These are phyloP conservation scores for Fusarium sp. DNA, from an alignment of 2,329 filamentous ascomycete species.

Conservation along the genomic window DNA sequence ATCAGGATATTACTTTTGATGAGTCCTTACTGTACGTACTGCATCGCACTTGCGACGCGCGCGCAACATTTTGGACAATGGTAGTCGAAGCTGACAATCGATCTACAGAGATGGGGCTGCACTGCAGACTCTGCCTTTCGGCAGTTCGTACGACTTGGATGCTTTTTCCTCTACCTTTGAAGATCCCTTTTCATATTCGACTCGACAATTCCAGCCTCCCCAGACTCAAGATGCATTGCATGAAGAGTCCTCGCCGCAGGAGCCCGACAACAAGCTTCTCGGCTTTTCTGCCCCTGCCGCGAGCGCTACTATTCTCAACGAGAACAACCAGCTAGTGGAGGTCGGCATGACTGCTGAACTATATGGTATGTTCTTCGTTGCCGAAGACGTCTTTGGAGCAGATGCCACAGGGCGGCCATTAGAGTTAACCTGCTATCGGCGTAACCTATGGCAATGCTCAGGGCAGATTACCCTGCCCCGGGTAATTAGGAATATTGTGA, in stretches of 20 bases:
- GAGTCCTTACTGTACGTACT: conserved; percentile 64
- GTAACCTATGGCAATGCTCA: conserved; percentile 95
- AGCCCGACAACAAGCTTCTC: conserved; percentile 77
- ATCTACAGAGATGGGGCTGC: conserved; percentile 49
- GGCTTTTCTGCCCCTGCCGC: conserved; percentile 74
- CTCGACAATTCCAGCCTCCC: conserved; percentile 59
- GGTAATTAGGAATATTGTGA: conserved; percentile 73
- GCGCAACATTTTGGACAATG: conserved; percentile 10
- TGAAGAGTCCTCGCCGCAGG: conserved; percentile 63
- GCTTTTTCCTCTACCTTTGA: conserved; percentile 71
- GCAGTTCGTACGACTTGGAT: conserved; percentile 70
- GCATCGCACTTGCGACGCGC: conserved; percentile 23
- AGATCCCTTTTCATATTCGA: conserved; percentile 71
- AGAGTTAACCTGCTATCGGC: conserved; percentile 93
- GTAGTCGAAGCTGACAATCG: conserved; percentile 27
- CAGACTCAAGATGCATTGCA: conserved; percentile 57
- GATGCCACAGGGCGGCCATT: conserved; percentile 68
- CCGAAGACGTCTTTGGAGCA: conserved; percentile 80
- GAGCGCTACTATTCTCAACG: conserved; percentile 72
- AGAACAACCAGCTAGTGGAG: conserved; percentile 70
- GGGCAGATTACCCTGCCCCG: conserved; percentile 85
- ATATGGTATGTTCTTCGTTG: conserved; percentile 90
- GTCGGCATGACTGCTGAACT: conserved; percentile 78
- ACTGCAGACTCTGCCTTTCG: conserved; percentile 61
- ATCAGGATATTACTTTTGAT: conserved; percentile 65